Conservation (phyloP, 495 filamentous ascomycete genomes). For the Hypoxylon perforatum region DNA sequence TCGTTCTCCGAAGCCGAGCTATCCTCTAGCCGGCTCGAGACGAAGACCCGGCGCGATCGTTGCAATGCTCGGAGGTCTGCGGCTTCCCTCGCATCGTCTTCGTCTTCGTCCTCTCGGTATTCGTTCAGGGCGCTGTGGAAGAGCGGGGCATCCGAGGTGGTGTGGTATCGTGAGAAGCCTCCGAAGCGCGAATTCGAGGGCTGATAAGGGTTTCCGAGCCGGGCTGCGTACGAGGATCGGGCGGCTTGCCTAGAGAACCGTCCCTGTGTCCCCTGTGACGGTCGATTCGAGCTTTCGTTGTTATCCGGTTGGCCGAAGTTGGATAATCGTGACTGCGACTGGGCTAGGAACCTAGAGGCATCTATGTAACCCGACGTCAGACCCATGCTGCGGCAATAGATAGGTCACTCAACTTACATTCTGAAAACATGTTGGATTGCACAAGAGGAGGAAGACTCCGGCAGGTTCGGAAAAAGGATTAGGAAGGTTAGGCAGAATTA, state of each 20-base stretch:
- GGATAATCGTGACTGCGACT: slow-evolving; percentile 88
- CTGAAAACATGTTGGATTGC: slow-evolving; percentile 83
- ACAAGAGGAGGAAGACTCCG: slow-evolving; percentile 48
- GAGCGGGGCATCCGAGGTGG: slow-evolving; percentile 81
- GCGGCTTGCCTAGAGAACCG: slow-evolving; percentile 50
- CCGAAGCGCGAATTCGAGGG: slow-evolving; percentile 72
- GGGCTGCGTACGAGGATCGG: slow-evolving; percentile 51
- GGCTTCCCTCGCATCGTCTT: slow-evolving; percentile 90
- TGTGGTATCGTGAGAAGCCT: slow-evolving; percentile 77
- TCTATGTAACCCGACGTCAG: slow-evolving; percentile 64
- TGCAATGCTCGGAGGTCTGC: slow-evolving; percentile 94
- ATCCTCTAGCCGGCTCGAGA: slow-evolving; percentile 78
- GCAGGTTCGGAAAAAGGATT: slow-evolving; percentile 27
- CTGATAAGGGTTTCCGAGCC: slow-evolving; percentile 78
- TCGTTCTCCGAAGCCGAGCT: slow-evolving; percentile 83
- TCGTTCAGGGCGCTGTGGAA: slow-evolving; percentile 85
- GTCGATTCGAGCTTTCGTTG: slow-evolving; percentile 52
- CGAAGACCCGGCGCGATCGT: slow-evolving; percentile 87
- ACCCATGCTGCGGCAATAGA: slow-evolving; percentile 16
- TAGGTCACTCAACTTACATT: slow-evolving; percentile 74
- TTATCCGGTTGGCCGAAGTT: slow-evolving; percentile 72
- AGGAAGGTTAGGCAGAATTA: slow-evolving; percentile 20
- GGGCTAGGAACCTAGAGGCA: slow-evolving; percentile 95
- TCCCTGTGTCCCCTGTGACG: slow-evolving; percentile 47
- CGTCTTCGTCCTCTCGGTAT: slow-evolving; percentile 89